Evolutionary conservation across 2,329 filamentous ascomycete genomes (phyloP), one percentile per base, ranked within the genome.

Genomic region (Moelleriella libera): DNA sequence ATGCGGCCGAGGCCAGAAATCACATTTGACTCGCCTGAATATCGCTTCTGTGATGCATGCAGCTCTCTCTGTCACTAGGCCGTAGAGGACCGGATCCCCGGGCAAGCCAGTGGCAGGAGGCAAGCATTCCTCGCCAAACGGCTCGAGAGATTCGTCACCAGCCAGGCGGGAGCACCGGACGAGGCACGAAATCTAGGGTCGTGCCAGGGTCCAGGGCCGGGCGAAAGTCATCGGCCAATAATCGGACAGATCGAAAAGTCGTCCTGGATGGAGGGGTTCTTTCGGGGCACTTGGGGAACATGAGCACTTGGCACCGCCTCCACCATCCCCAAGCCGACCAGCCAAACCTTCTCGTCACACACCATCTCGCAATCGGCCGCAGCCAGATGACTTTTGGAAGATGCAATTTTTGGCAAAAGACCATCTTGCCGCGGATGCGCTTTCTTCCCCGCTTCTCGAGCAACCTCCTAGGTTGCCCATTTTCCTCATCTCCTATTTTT

Each of bases 161-260:
- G 32, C 32, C 7, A 37, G 32, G 32, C 44, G 44, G 44, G 44
- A 45, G 43, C 43, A 44, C n/a, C 10, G 34, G 30, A 6, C 40
- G 40, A 34, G 44, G 41, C 40, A 34, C 40, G 45, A 47, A 46
- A 50, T 50, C 51, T 51, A 63, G 58, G 57, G 61, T 60, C 59
- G 53, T 52, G 53, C 51, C 53, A 52, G 51, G 54, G 53, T 54
- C 54, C 48, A 52, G 52, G 54, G 43, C 48, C 45, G 47, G 43
- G 46, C 44, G 32, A 49, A 45, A 10, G 37, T n/a, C 44, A 47
- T 47, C 51, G 47, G 45, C 63, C 63, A 65, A 64, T 66, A 54
- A 65, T 66, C 61, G 61, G 57, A 34, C 43, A 57, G 32, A 64
- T 64, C 58, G 60, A 54, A 45, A 46, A 54, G 41, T 39, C 39